Base-by-base conservation (phyloP, 2,329 filamentous ascomycete species). In the Cytospora paraplurivora region DNA sequence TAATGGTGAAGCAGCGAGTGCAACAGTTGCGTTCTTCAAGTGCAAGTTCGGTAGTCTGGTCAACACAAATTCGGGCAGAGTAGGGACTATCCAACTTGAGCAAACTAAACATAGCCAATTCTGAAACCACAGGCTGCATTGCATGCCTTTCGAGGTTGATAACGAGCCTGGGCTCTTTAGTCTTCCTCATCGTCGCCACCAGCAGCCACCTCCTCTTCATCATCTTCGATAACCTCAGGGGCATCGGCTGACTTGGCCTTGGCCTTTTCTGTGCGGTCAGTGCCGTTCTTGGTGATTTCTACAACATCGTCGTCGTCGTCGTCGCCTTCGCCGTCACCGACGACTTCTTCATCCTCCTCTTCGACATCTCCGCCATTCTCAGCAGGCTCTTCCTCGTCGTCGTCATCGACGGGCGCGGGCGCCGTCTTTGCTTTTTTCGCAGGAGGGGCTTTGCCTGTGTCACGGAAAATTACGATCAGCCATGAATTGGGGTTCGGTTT, bases 371-470 rank as follows among this genome's bases (percentile, higher is more conserved):
- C 69, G 3, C 63, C 67, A 3, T 62, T 69, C 17, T 64, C 68
- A 3, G 67, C 69, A n/a, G 58, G 66, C 27, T 68, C 68, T 7
- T 68, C 67, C 34, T 68, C 68, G 17, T 59, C 66, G 3, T 67
- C 69, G 2, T 52, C 66, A 3, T 58, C 67, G 10, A 69, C 70
- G 5, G 62, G 63, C 68, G 72, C 72, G 27, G 74, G 69, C 62
- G 69, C 73, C 33, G 79, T 81, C 78, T 82, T 84, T 69, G 76
- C 77, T 75, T 82, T 83, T 76, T 84, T 84, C 62, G 77, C 78
- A 44, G 81, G 81, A 56, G 79, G 80, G 59, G 76, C 76, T 65
- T 76, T 72, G 59, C 73, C 75, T 78, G 67, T 11, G 34, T 49
- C 33, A 15, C 12, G 38, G 21, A 44, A 34, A 12, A 15, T 34